Evolutionary conservation across 1,284 basidiomycete genomes (phyloP).

Genomic region (Trichosporon coremiiforme): DNA sequence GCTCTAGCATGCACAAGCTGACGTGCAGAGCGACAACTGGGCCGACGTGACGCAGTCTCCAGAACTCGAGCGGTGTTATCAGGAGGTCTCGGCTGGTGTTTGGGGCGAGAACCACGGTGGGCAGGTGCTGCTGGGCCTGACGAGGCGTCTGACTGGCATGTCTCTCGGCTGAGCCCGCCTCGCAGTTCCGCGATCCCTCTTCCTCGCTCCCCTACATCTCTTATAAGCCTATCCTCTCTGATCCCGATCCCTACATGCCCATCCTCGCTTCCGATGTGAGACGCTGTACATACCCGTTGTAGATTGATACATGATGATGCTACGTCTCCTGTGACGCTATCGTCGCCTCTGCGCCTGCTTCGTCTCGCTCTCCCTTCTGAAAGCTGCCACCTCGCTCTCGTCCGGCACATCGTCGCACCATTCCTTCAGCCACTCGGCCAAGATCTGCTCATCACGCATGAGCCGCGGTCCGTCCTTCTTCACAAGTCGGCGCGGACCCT

Average conservation of each 20-base stretch:
- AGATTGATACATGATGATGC: slow-evolving; percentile 13
- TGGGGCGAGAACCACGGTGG: slow-evolving; percentile 48
- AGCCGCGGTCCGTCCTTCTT: slow-evolving; percentile 47
- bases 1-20: slow-evolving; percentile 10
- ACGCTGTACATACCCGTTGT: not conserved
- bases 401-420: slow-evolving; percentile 69
- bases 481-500: slow-evolving; percentile 64
- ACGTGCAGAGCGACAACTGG: slow-evolving; percentile 42
- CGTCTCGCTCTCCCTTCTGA: slow-evolving; percentile 15
- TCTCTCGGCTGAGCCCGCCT: not conserved
- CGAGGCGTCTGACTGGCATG: slow-evolving; percentile 29
- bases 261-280: not conserved
- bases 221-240: not conserved
- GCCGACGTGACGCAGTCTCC: slow-evolving; percentile 35
- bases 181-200: not conserved
- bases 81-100: slow-evolving; percentile 50
- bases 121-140: slow-evolving; percentile 41
- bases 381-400: slow-evolving; percentile 49
- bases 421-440: slow-evolving; percentile 66
- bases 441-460: slow-evolving; percentile 59
- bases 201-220: not conserved
- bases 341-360: slow-evolving; percentile 4
- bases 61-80: slow-evolving; percentile 45
- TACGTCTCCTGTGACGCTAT: not conserved
- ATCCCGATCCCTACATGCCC: not conserved